Percentiles rank a stretch among this genome's conserved stretches.
Conservation (phyloP, 1,139 yeast genomes). For the Sugiyamaella japonica region DNA sequence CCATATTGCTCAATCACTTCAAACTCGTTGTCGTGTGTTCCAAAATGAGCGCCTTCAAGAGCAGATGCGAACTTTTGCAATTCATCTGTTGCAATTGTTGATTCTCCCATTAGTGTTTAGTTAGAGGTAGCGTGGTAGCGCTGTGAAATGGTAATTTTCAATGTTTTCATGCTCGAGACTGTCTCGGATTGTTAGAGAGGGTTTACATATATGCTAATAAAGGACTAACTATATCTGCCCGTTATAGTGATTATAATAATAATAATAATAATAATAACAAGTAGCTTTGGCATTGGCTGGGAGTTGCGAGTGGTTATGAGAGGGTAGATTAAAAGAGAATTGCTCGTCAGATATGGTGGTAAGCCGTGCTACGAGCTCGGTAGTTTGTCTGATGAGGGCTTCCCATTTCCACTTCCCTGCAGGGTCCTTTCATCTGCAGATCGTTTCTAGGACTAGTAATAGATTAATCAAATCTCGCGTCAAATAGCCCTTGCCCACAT, state of each 20-base stretch:
- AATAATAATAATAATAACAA: too few relatives aligned
- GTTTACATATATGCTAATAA: not conserved
- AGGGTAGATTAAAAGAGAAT: too few relatives aligned
- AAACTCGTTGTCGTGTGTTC: constrained; percentile 5
- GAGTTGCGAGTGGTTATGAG: too few relatives aligned
- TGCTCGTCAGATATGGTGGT: too few relatives aligned
- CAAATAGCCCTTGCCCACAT: not conserved
- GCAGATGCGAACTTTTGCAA: constrained; percentile 9
- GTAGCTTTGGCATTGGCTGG: too few relatives aligned
- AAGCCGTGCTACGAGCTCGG: too few relatives aligned
- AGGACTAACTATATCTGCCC: not conserved
- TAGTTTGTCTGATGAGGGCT: too few relatives aligned
- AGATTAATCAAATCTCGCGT: not conserved
- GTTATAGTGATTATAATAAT: not conserved
- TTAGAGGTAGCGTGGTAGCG: too few relatives aligned
- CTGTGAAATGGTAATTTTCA: not conserved
- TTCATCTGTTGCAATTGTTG: constrained; percentile 2
- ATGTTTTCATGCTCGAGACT: not conserved
- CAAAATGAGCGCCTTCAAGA: constrained; percentile 12
- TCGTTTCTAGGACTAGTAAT: not conserved
- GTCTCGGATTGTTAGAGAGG: not conserved
- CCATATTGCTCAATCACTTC: constrained; percentile 13
- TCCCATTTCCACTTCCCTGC: too few relatives aligned
- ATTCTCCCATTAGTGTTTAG: not conserved
- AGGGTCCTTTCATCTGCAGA: not conserved